Percentiles rank a stretch among this genome's conserved stretches.
phyloP scores from a whole-genome alignment of 768 basidiomycete species.

The Kwoniella mangroviensis region DNA sequence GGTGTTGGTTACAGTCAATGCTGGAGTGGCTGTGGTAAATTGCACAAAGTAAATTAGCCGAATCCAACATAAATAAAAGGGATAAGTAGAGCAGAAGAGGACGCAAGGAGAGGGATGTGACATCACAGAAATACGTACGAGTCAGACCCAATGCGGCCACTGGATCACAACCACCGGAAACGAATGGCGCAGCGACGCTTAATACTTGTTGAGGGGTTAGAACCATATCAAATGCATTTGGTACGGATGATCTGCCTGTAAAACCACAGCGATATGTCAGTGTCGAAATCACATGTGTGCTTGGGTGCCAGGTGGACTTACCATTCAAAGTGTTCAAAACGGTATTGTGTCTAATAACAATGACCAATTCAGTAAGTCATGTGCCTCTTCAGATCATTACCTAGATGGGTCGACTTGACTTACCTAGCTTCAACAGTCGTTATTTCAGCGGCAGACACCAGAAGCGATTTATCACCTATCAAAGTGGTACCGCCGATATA shows the following conservation, averaged over 20 bases:
- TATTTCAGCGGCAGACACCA: slow-evolving; percentile 28
- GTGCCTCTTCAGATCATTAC: background rate
- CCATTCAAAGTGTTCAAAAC: slow-evolving; percentile 29
- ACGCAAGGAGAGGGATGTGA: too few species aligned
- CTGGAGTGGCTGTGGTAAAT: slow-evolving; percentile 22
- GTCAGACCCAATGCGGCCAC: slow-evolving; percentile 29
- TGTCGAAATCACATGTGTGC: too few species aligned
- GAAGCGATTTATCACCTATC: slow-evolving; percentile 18
- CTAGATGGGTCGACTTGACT: background rate
- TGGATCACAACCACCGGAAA: slow-evolving; percentile 40
- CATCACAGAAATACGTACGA: slow-evolving; percentile 22
- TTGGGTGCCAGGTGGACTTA: background rate
- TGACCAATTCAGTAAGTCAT: too few species aligned
- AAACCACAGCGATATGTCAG: too few species aligned
- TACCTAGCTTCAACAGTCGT: slow-evolving; percentile 32
- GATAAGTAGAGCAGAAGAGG: too few species aligned
- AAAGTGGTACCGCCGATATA: slow-evolving; percentile 34
- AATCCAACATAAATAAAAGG: too few species aligned
- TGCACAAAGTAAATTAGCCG: background rate
- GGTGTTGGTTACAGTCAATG: slow-evolving; percentile 26
- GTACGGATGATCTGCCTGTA: slow-evolving; percentile 19
- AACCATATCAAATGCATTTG: slow-evolving; percentile 33
- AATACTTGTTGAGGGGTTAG: slow-evolving; percentile 36
- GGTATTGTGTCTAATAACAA: slow-evolving; percentile 17
- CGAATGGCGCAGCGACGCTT: slow-evolving; percentile 33